Base-by-base conservation (phyloP, 2,329 filamentous ascomycete genomes). In the Sphaerostilbella broomeana region DNA sequence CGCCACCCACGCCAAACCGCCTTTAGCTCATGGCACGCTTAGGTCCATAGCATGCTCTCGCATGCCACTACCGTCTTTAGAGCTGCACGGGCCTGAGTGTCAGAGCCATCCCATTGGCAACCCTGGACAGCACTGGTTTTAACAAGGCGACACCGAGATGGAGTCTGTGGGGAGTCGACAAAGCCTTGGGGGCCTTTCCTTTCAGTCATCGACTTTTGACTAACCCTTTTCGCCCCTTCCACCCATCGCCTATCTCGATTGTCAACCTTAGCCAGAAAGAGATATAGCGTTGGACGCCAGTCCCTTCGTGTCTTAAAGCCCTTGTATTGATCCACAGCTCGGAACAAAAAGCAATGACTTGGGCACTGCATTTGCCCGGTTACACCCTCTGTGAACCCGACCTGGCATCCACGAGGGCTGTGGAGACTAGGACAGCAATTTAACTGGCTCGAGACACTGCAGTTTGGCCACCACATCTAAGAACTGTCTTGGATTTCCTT, bases 181-280 rank as follows among this genome's bases (percentile, higher is more conserved):
- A 25, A 12, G 22, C 8, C 22, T 25, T 25, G 22, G 12, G 22
- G 8, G 22, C 22, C 8, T 8, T 25, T n/a, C n/a, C n/a, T n/a
- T n/a, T 8, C 22, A 25, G 3, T 9, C 12, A 12, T n/a, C n/a
- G n/a, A n/a, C n/a, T 25, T 8, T 25, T 12, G 12, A 25, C 22
- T 12, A 9, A 12, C 8, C 8, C 22, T 13, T 6, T 29, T 11
- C 31, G 10, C 31, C 3, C 28, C 17, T 18, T 15, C 19, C 13
- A 16, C 16, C 17, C 30, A 34, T 42, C 40, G 40, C 40, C 26
- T 25, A 42, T 42, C 40, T 24, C 17, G 25, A 15, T 33, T 20
- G 29, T 31, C 28, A 9, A 31, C 7, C 13, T 18, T 31, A 25
- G 15, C 18, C 28, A 13, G 12, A 10, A 31, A 16, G 18, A 16